Conservation (phyloP, 2,329 filamentous ascomycete genomes). For the Domatiomyces globalis region DNA sequence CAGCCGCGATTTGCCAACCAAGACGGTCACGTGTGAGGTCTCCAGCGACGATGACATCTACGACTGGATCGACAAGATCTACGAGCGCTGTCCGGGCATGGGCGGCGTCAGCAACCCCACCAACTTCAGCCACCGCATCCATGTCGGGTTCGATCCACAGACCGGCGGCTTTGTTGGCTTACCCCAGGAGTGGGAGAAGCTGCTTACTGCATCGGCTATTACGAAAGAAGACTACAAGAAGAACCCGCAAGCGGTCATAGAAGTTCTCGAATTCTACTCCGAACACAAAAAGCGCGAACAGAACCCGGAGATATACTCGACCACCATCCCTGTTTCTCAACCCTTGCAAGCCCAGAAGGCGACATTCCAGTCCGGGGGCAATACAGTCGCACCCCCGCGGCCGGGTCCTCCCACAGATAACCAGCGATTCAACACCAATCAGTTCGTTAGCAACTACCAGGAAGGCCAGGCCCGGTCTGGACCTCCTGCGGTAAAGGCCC, state of each 20-base stretch:
- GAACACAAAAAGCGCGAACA: constrained; percentile 53
- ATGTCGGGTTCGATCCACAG: constrained; percentile 92
- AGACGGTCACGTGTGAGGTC: constrained; percentile 79
- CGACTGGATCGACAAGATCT: constrained; percentile 97
- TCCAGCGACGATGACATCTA: constrained; percentile 95
- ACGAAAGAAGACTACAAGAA: constrained; percentile 98
- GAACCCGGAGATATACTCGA: constrained; percentile 45
- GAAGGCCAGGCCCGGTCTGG: constrained; percentile 19
- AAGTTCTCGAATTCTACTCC: constrained; percentile 56
- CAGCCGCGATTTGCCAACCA: constrained; percentile 65
- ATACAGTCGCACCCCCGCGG: constrained; percentile 53
- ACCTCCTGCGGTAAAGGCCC: constrained; percentile 35
- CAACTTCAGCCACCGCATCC: constrained; percentile 92
- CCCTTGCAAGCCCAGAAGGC: constrained; percentile 45
- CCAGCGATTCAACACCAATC: constrained; percentile 32
- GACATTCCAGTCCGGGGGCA: constrained; percentile 39
- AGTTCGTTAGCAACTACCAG: constrained; percentile 21
- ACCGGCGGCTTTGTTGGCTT: constrained; percentile 90
- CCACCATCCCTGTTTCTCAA: constrained; percentile 46
- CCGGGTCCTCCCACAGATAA: constrained; percentile 43
- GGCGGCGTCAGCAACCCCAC: constrained; percentile 96
- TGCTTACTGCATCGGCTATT: constrained; percentile 89
- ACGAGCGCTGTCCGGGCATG: constrained; percentile 92
- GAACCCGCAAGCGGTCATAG: constrained; percentile 67
- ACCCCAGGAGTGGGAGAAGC: constrained; percentile 91